Evolutionary conservation across 2,329 filamentous ascomycete genomes (phyloP).

Genomic region (Beauveria pseudobassiana): DNA sequence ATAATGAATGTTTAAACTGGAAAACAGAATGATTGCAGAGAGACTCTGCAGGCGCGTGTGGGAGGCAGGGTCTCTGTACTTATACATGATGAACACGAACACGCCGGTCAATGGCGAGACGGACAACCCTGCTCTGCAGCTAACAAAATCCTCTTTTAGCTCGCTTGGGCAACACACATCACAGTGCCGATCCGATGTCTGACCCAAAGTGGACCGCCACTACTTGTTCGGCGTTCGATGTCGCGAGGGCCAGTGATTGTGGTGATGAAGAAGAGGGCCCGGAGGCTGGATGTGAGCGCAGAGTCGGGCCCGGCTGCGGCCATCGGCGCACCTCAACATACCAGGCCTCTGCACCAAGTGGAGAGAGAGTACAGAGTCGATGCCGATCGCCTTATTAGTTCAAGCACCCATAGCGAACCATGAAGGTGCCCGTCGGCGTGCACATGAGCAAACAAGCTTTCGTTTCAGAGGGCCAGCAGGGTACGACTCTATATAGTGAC

Average conservation of each 20-base stretch:
- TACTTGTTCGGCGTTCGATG: slow-evolving; percentile 3
- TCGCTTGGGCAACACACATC: slow-evolving; percentile 2
- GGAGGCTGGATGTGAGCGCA: neutral
- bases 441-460: slow-evolving; percentile 6
- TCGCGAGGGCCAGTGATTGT: slow-evolving; percentile 2
- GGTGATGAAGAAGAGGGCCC: neutral
- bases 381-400: slow-evolving; percentile 1
- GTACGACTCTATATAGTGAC: neutral
- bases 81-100: slow-evolving; percentile 1
- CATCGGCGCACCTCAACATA: slow-evolving; percentile 2
- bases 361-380: neutral
- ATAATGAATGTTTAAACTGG: neutral
- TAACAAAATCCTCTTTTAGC: neutral
- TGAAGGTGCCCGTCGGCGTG: neutral
- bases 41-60: neutral
- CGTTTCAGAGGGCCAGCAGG: neutral
- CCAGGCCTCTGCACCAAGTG: slow-evolving; percentile 1
- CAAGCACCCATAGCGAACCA: neutral
- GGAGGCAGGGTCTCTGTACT: neutral
- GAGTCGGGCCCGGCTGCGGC: slow-evolving; percentile 4
- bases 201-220: slow-evolving; percentile 1
- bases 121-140: neutral
- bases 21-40: neutral
- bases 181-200: slow-evolving; percentile 11
- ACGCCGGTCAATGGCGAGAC: neutral